phyloP scores from a whole-genome alignment of 768 basidiomycete genomes.

The Sarcodon sp. region DNA sequence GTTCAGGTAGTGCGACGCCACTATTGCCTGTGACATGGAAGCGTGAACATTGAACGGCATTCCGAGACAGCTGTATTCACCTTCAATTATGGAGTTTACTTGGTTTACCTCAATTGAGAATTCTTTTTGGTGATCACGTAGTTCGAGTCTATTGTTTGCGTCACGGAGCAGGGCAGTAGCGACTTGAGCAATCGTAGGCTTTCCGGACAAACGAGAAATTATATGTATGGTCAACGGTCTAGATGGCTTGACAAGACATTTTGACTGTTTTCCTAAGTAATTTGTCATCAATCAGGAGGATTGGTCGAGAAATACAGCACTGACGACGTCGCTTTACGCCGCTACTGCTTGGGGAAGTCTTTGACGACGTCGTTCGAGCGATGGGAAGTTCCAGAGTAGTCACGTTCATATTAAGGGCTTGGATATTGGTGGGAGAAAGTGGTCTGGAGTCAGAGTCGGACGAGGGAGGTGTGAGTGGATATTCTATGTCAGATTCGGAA shows the following conservation, averaged over 20 bases:
- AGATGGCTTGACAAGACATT: background rate
- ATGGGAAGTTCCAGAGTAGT: slow-evolving; percentile 7
- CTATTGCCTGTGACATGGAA: slow-evolving; percentile 25
- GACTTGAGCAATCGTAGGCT: slow-evolving; percentile 47
- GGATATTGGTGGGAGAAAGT: slow-evolving; percentile 31
- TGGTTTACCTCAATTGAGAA: slow-evolving; percentile 29
- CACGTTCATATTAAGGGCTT: slow-evolving; percentile 8
- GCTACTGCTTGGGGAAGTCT: background rate
- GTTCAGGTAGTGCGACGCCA: slow-evolving; percentile 55
- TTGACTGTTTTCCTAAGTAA: too few species aligned
- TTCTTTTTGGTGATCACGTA: slow-evolving; percentile 1
- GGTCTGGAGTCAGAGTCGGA: slow-evolving; percentile 63
- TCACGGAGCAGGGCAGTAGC: slow-evolving; percentile 30
- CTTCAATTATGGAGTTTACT: slow-evolving; percentile 43
- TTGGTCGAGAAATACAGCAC: too few species aligned
- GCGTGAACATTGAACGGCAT: background rate
- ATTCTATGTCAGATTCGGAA: slow-evolving; percentile 46
- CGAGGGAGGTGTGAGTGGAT: slow-evolving; percentile 66
- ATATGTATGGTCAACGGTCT: slow-evolving; percentile 36
- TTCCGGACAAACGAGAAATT: slow-evolving; percentile 46
- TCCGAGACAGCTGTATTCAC: slow-evolving; percentile 17
- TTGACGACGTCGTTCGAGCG: background rate
- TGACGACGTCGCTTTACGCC: background rate
- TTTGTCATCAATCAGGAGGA: too few species aligned
- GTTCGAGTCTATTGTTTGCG: slow-evolving; percentile 7